Percentiles rank a stretch among this genome's conserved stretches.
These are phyloP conservation scores for Colletotrichum sp. DNA, from an alignment of 2,329 filamentous ascomycete species.

Conservation along the genomic window DNA sequence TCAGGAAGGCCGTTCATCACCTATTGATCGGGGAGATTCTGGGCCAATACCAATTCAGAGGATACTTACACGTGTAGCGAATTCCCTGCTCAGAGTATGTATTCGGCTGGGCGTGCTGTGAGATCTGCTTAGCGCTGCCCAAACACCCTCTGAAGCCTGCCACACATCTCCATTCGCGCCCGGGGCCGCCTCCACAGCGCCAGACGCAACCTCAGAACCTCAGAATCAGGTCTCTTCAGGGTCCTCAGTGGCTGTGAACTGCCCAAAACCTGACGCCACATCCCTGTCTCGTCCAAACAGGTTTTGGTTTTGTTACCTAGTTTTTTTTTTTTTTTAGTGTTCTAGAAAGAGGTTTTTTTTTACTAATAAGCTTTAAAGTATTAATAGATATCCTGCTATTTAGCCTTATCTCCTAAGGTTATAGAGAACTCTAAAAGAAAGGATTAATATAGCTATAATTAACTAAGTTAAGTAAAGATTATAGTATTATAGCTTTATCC, in stretches of 20 bases:
- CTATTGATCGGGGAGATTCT: not conserved
- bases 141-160: no score
- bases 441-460: no score
- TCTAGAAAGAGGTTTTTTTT: no score
- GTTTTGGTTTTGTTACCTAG: no score
- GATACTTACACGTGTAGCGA: not conserved
- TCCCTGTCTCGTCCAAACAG: slow-evolving; percentile 12
- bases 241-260: slow-evolving; percentile 10
- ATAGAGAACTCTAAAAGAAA: no score
- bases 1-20: not conserved
- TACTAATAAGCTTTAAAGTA: no score
- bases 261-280: slow-evolving; percentile 4
- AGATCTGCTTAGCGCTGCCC: not conserved
- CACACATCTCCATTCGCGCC: not conserved
- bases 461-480: no score
- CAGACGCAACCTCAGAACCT: not conserved
- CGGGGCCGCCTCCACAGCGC: not conserved
- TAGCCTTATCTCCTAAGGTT: no score
- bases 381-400: no score
- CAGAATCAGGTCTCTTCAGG: slow-evolving; percentile 1
- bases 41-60: not conserved
- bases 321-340: no score
- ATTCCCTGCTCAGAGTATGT: not conserved
- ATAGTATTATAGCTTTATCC: no score
- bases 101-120: not conserved